phyloP scores from a whole-genome alignment of 148 eudicot genomes.

The Fallopia convolvulus region DNA sequence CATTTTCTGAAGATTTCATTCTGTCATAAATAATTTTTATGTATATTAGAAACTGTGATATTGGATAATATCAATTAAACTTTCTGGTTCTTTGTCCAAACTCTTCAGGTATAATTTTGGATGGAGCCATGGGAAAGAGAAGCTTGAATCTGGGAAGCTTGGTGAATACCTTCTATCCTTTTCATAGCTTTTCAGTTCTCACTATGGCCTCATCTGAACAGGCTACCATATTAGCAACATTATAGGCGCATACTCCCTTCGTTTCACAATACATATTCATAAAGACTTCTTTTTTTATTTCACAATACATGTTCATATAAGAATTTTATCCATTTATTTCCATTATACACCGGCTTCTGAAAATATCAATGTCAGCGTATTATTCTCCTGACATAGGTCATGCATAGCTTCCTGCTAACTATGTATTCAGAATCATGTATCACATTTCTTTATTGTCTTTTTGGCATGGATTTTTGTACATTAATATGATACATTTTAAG shows the following conservation, averaged over 20 bases:
- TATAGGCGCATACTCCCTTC: too few relatives aligned
- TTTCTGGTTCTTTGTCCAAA: neutral
- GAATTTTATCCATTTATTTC: too few relatives aligned
- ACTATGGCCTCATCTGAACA: neutral
- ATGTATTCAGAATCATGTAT: neutral
- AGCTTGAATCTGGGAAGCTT: slow-evolving; percentile 92
- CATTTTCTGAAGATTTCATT: slow-evolving; percentile 1
- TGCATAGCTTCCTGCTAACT: neutral
- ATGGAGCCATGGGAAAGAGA: slow-evolving; percentile 99
- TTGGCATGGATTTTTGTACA: neutral
- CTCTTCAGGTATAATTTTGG: slow-evolving; percentile 82
- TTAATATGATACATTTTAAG: neutral
- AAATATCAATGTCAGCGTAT: neutral
- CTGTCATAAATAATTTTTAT: neutral
- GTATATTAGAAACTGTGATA: neutral
- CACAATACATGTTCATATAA: too few relatives aligned
- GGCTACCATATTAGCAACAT: too few relatives aligned
- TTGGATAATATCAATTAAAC: neutral
- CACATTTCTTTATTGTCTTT: neutral
- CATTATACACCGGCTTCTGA: neutral
- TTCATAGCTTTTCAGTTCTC: slow-evolving; percentile 9
- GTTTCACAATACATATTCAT: too few relatives aligned
- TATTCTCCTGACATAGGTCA: neutral
- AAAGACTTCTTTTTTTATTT: too few relatives aligned
- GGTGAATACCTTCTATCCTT: slow-evolving; percentile 30